Evolutionary conservation across 2,329 filamentous ascomycete species (phyloP).

Genomic region (Dothideomycetes sp.): DNA sequence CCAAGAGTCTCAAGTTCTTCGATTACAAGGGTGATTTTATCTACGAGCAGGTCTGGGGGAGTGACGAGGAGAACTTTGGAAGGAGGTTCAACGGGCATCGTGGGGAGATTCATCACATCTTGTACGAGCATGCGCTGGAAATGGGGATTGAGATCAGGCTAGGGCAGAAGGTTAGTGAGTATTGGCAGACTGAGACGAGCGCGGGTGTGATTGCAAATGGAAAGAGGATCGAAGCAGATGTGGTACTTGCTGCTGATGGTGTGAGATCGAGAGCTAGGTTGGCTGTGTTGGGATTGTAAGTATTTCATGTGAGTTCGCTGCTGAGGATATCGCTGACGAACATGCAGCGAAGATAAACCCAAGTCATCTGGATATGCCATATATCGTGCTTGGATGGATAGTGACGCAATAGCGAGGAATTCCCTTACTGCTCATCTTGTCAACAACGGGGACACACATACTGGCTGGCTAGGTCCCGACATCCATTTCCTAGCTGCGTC

Average conservation of each 20-base stretch:
- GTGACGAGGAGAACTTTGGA: slow-evolving; percentile 18
- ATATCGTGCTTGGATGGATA: slow-evolving; percentile 36
- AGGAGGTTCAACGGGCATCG: slow-evolving; percentile 23
- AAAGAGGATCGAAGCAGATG: slow-evolving; percentile 30
- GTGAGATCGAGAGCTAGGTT: slow-evolving; percentile 41
- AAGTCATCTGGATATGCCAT: slow-evolving; percentile 42
- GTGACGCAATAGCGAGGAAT: slow-evolving; percentile 27
- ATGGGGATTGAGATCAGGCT: slow-evolving; percentile 22
- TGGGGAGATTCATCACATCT: slow-evolving; percentile 23
- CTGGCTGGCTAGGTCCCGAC: slow-evolving; percentile 25
- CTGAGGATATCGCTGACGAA: slow-evolving; percentile 40
- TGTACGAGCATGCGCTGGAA: slow-evolving; percentile 21
- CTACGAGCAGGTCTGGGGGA: slow-evolving; percentile 18
- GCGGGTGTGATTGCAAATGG: slow-evolving; percentile 20
- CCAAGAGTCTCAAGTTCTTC: slow-evolving; percentile 16
- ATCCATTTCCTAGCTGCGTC: slow-evolving; percentile 28
- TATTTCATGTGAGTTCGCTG: too few relatives aligned
- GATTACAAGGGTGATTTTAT: slow-evolving; percentile 5
- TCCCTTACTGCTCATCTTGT: slow-evolving; percentile 24
- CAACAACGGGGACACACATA: slow-evolving; percentile 26
- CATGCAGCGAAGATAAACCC: slow-evolving; percentile 19
- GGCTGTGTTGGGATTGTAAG: slow-evolving; percentile 39
- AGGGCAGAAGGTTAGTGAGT: slow-evolving; percentile 18
- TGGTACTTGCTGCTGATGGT: slow-evolving; percentile 40
- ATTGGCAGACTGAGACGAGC: slow-evolving; percentile 18